Evolutionary conservation across 345 rosid species (phyloP).

Genomic region (Litchi chinensis): DNA sequence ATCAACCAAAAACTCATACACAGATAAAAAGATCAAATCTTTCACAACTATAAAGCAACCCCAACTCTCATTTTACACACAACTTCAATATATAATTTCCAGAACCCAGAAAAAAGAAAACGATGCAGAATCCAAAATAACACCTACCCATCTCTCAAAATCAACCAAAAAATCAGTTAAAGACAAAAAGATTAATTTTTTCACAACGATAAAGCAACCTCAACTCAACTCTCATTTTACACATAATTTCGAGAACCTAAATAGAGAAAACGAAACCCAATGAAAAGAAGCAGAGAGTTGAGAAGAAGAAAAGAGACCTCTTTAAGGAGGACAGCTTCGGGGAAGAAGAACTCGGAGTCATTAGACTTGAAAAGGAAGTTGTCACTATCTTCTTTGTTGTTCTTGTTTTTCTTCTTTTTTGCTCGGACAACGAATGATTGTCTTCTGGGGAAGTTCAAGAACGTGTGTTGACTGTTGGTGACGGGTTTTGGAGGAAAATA

Average conservation of each 20-base stretch:
- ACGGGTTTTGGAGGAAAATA: slow-evolving; percentile 31
- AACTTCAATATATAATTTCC: too few species aligned
- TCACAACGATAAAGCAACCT: not conserved
- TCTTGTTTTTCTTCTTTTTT: slow-evolving; percentile 45
- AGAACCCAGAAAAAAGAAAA: too few species aligned
- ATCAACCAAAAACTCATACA: too few species aligned
- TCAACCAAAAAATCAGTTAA: slow-evolving; percentile 16
- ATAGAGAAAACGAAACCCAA: not conserved
- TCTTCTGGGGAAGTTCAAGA: slow-evolving; percentile 33
- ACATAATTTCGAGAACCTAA: not conserved
- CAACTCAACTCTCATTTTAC: not conserved
- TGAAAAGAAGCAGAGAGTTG: not conserved
- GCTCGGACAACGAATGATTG: slow-evolving; percentile 53
- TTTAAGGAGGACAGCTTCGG: slow-evolving; percentile 87
- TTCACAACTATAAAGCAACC: too few species aligned
- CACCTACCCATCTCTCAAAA: slow-evolving; percentile 18
- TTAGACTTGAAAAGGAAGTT: slow-evolving; percentile 57
- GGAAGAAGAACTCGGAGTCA: slow-evolving; percentile 74
- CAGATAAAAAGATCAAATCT: too few species aligned
- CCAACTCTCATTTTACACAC: too few species aligned
- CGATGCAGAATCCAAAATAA: slow-evolving; percentile 13
- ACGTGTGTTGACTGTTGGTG: slow-evolving; percentile 22
- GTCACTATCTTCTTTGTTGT: slow-evolving; percentile 54
- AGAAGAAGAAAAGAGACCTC: slow-evolving; percentile 40
- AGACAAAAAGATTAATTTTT: not conserved